Base-by-base conservation (phyloP, 2,329 filamentous ascomycete genomes). In the Talaromyces atroroseus region DNA sequence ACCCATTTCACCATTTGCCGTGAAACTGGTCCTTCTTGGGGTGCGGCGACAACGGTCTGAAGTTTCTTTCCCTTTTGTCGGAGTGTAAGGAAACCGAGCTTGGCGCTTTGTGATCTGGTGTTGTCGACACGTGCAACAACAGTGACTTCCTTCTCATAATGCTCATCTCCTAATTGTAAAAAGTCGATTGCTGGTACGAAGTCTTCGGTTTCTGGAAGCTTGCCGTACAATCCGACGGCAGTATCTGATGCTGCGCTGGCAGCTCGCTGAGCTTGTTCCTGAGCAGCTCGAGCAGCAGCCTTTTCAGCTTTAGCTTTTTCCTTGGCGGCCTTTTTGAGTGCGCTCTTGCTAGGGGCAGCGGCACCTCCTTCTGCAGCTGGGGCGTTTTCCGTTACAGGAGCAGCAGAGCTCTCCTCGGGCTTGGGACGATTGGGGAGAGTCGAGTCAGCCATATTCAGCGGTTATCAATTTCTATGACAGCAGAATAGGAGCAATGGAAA, bases 1-100 rank as follows among this genome's bases (percentile, higher is more conserved):
- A 88, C 85, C 84, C 89, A 97, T 77, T 97, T 97, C 70, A 96
- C 89, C 92, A 97, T 97, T 74, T 89, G 90, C 71, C 86, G 87
- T 60, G 84, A 88, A 38, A 91, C 82, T 50, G 76, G 81, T 23
- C 56, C 56, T 60, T 70, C 75, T 36, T 80, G 84, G 12, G 56
- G 56, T 66, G 90, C 83, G 69, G 79, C 74, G 66, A 82, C 83
- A 49, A 96, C 87, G 52, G 87, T 90, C 77, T 96, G 92, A 40
- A 96, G 86, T 24, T 86, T 87, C 79, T 88, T 86, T 66, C 85
- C 82, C 71, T 89, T 85, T 72, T 90, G 82, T 61, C 90, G 83
- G 64, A 97, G 80, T 76, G 94, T 90, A 65, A 96, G 76, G 76
- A 96, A 96, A 44, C 85, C 88, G 78, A 96, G 87, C 79, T 96